Evolutionary conservation across 495 filamentous ascomycete species (phyloP), one percentile per base, ranked within the genome.

Genomic region (Aspergillus panamensis): DNA sequence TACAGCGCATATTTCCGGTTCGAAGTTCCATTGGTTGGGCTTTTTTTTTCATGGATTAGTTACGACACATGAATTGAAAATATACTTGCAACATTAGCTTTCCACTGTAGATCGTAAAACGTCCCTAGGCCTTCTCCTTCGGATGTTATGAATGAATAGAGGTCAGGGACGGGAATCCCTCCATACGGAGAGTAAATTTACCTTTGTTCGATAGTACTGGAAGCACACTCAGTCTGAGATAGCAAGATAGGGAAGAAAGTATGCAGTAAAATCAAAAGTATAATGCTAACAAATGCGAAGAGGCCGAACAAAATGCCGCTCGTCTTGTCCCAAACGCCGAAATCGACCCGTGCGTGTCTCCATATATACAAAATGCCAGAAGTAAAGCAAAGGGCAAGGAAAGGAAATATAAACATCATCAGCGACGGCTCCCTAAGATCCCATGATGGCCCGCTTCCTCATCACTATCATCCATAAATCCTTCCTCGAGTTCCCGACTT

Each of bases 391-490:
- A 40, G 16, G 6, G 16, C 8, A 44, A 19, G 42, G 9, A 45
- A 45, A 44, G 51, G 30, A 30, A 50, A 43, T 19, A 21, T 25
- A 40, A 52, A 43, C n/a, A 53, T 5, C 7, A 45, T 58, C 48
- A 57, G 6, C 48, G 32, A 37, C 37, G 30, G 49, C 12, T 48
- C 9, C 53, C 50, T 14, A 48, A 20, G 1, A 20, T 16, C 35
- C 35, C 42, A 44, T 32, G 58, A 49, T 55, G 39, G 13, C 47
- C 25, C 14, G 31, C 44, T 25, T 81, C 80, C n/a, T 90, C 87
- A 57, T 89, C 86, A 68, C 89, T 91, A 66, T 91, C 87, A 73
- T 91, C 88, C 76, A 83, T 85, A 66, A 95, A 95, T 1, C 89
- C 90, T 57, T 89, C 83, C 69, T 94, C 90, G 53, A 95, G 67